Base-by-base conservation (phyloP, 2,329 filamentous ascomycete genomes). In the Scytalidium lignicola region DNA sequence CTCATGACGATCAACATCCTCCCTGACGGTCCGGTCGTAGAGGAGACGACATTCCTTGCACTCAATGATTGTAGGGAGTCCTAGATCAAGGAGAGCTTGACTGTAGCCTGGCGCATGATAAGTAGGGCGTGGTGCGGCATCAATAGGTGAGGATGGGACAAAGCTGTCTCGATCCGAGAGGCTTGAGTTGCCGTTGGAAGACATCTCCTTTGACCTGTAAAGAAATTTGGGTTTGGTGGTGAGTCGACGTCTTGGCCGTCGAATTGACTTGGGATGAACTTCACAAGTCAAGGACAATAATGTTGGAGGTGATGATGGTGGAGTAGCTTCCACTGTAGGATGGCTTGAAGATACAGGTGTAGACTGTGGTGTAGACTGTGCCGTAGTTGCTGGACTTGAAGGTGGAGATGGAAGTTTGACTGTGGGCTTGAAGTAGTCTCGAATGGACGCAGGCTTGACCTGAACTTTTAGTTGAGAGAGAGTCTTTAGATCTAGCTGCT, bases 401-500 rank as follows among this genome's bases (percentile, higher is more conserved):
- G 13, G 43, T 3, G 54, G 50, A 48, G 52, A 58, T 22, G 52
- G 54, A 18, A 54, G 54, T 18, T 41, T 48, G 10, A 44, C 46
- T 17, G 56, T 15, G 28, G 58, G 55, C 40, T 55, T 55, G 49
- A 65, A 63, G 29, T 61, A 64, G 45, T 48, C 59, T 23, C 51
- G 48, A 42, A 64, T 64, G 2, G 55, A 55, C 3, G 47, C 49
- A 28, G 50, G 52, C 32, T 52, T 52, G 17, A 51, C n/a, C 18
- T 22, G 41, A 44, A 43, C 29, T 13, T 28, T 47, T 23, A 22
- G 37, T 20, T 18, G 45, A 28, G 22, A 13, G 39, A 22, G n/a
- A 28, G n/a, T 43, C n/a, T 32, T 12, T 15, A 37, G 13, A n/a
- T 41, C 23, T 4, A 12, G 18, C 6, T 29, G 20, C 6, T 48